A percentile compares a stretch with the other conserved stretches of the same genome.
Conservation (phyloP, 2,329 filamentous ascomycete genomes). For the Decorospora gaudefroyi region DNA sequence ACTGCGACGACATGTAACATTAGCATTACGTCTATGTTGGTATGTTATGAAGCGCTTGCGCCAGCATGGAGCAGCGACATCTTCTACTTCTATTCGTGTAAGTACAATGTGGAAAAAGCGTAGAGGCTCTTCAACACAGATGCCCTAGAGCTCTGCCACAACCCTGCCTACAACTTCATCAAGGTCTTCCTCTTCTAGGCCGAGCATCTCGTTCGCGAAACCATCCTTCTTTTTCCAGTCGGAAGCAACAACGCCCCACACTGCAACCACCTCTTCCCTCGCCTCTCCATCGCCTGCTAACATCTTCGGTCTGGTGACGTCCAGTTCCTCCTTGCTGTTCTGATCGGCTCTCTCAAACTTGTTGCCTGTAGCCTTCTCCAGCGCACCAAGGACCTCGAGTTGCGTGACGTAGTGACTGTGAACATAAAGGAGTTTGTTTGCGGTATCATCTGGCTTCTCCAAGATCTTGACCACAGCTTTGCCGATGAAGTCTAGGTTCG, state of each 20-base stretch:
- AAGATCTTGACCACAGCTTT: constrained; percentile 59
- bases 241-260: constrained; percentile 43
- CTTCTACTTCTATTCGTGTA: no score
- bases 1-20: no score
- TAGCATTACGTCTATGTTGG: no score
- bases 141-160: constrained; percentile 21
- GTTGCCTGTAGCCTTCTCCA: constrained; percentile 59
- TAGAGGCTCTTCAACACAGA: constrained; percentile 1
- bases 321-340: constrained; percentile 41
- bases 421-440: constrained; percentile 63
- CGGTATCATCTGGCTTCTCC: constrained; percentile 52
- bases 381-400: constrained; percentile 60
- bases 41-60: no score
- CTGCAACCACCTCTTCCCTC: constrained; percentile 40
- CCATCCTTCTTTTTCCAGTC: constrained; percentile 40
- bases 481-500: constrained; percentile 59
- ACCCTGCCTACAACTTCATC: constrained; percentile 37
- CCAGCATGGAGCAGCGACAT: no score
- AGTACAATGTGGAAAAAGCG: no score
- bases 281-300: constrained; percentile 40
- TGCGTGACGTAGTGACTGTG: constrained; percentile 64
- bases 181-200: constrained; percentile 38
- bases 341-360: constrained; percentile 56
- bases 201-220: constrained; percentile 42
- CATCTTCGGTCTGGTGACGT: constrained; percentile 38